phyloP scores from a whole-genome alignment of 2,329 filamentous ascomycete genomes.

The Fusarium verticillioides region DNA sequence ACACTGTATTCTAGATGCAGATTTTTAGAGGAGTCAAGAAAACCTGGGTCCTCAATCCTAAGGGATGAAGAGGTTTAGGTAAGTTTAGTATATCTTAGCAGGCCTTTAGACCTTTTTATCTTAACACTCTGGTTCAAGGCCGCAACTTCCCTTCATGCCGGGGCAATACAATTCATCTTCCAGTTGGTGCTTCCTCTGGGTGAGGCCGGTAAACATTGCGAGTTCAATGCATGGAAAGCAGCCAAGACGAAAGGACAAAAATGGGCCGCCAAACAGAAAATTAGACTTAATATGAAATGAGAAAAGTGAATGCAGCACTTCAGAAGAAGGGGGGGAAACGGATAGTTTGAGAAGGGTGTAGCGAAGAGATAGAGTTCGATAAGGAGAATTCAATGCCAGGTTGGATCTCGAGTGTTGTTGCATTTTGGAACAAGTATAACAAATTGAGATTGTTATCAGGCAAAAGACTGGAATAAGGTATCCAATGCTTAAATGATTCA shows the following conservation, averaged over 20 bases:
- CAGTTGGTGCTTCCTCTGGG: neutral
- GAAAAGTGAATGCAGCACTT: neutral
- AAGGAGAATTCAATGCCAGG: neutral
- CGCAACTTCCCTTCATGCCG: neutral
- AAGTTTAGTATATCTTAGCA: neutral
- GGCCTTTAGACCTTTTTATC: neutral
- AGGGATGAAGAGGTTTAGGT: neutral
- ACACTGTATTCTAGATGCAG: neutral
- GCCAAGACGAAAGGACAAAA: neutral
- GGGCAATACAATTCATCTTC: neutral
- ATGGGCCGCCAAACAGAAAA: neutral
- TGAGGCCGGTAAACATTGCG: neutral
- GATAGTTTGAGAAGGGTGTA: neutral
- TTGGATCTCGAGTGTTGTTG: neutral
- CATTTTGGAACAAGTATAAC: neutral
- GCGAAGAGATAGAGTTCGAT: neutral
- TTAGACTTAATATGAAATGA: neutral
- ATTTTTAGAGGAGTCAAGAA: neutral
- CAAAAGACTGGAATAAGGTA: neutral
- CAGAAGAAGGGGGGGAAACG: neutral
- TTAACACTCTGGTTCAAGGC: neutral
- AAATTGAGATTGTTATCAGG: neutral
- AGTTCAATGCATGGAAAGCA: neutral
- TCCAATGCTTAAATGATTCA: neutral
- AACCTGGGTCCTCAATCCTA: neutral